These are phyloP conservation scores for Fusarium aywerte DNA, from an alignment of 2,329 filamentous ascomycete genomes.

Conservation along the genomic window DNA sequence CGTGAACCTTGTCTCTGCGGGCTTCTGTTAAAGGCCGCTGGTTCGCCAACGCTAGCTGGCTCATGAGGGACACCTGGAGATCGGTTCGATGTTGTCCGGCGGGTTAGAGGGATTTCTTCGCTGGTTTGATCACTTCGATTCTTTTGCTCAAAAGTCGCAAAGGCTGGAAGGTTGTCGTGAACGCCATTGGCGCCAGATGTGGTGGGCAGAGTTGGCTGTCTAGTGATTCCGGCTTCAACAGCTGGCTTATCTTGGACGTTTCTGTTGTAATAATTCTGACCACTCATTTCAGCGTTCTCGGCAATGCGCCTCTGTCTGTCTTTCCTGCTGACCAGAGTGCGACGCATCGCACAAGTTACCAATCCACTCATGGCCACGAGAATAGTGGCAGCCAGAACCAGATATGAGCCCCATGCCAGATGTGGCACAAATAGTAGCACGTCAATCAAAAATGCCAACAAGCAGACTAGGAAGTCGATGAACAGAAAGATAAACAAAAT, in stretches of 20 bases:
- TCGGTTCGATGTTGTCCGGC: conserved; percentile 69
- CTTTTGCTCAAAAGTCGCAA: conserved; percentile 75
- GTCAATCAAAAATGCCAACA: conserved; percentile 92
- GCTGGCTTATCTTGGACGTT: conserved; percentile 65
- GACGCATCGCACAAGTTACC: conserved; percentile 93
- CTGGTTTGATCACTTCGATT: conserved; percentile 69
- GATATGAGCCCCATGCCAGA: conserved; percentile 91
- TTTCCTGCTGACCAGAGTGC: conserved; percentile 90
- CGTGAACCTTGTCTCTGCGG: conserved; percentile 57
- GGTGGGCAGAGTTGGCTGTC: conserved; percentile 69
- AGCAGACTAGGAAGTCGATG: conserved; percentile 82
- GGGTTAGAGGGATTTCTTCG: conserved; percentile 78
- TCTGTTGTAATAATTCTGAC: conserved; percentile 87
- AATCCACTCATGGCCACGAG: conserved; percentile 83
- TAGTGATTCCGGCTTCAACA: conserved; percentile 53
- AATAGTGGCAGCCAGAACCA: conserved; percentile 89
- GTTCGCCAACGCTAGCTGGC: conserved; percentile 51
- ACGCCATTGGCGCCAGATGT: conserved; percentile 65
- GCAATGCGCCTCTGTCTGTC: conserved; percentile 91
- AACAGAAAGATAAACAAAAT: conserved; percentile 86
- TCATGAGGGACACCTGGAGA: conserved; percentile 61
- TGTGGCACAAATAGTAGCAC: conserved; percentile 95
- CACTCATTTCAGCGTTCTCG: conserved; percentile 97
- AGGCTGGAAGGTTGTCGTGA: conserved; percentile 62
- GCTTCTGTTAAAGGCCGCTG: conserved; percentile 48